These are phyloP conservation scores for Pelargonium australe DNA, from an alignment of 441 rosid species.

Conservation along the genomic window DNA sequence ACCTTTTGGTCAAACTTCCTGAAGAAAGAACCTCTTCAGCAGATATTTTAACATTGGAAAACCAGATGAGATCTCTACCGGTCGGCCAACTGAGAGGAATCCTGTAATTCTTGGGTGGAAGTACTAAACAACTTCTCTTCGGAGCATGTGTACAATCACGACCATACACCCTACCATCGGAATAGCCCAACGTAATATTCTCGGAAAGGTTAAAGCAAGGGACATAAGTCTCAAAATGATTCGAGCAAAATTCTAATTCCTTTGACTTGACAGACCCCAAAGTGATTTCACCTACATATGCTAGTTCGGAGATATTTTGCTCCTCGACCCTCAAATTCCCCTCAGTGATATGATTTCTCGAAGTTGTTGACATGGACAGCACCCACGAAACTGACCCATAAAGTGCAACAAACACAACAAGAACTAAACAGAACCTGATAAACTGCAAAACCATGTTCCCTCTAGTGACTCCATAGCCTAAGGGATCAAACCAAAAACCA, in stretches of 20 bases:
- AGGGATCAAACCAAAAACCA: conserved; percentile 53
- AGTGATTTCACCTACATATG: conserved; percentile 87
- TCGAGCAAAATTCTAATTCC: conserved; percentile 70
- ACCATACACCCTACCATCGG: conserved; percentile 46
- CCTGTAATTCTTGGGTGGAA: conserved; percentile 68
- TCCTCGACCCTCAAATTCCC: conserved; percentile 76
- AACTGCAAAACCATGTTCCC: conserved; percentile 43
- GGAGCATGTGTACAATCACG: conserved; percentile 56
- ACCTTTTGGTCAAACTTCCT: conserved; percentile 95
- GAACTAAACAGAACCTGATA: conserved; percentile 64
- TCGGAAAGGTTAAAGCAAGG: conserved; percentile 81
- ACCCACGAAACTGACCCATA: conserved; percentile 94
- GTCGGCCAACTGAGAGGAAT: conserved; percentile 98
- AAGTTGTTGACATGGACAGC: conserved; percentile 56
- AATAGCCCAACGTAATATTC: conserved; percentile 48
- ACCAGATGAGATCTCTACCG: conserved; percentile 93
- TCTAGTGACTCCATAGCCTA: conserved; percentile 43
- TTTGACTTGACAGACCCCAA: conserved; percentile 62
- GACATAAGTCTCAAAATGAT: conserved; percentile 59
- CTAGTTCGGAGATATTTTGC: conserved; percentile 77
- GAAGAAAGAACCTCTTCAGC: conserved; percentile 92
- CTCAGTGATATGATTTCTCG: conserved; percentile 68
- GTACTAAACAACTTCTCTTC: conserved; percentile 56
- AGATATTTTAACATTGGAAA: conserved; percentile 73
- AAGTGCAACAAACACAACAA: conserved; percentile 59